Base-by-base conservation (phyloP, 257 asterid genomes). In the Thymus mandschuricus region DNA sequence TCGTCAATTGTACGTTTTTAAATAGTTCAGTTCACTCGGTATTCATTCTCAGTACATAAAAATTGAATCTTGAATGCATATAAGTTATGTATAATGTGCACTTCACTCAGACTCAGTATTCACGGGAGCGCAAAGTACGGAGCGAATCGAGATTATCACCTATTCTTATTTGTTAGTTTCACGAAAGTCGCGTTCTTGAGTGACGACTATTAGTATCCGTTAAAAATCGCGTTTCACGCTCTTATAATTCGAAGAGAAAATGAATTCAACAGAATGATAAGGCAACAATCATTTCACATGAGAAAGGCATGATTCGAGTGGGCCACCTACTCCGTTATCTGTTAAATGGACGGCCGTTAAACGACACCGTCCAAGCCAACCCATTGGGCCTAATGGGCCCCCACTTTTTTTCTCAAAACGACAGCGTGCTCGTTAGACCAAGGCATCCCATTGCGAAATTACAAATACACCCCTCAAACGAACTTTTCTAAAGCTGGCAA, bases 291-390 rank as follows among this genome's bases (percentile, higher is more conserved):
- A 71, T 75, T 75, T 46, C 63, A 75, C 35, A 56, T 60, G 71
- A 79, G 71, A 56, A 69, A 64, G 44, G 57, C 8, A 44, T 64
- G 75, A 70, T 71, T 80, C 80, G 69, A 34, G 85, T 81, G 87
- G 92, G 81, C 78, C 87, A 52, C 45, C 10, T 15, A 15, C 2
- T 29, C 9, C 52, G 57, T 52, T 77, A 67, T 71, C 46, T 34
- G 30, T 33, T 65, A 13, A 49, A 21, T 56, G 45, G 71, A 75
- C 78, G 79, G 70, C 73, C 76, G 35, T 51, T 60, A 65, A 30
- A 40, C 15, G 76, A 60, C 85, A 76, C 87, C 87, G 84, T 50
- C 86, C 85, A 41, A 54, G 31, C 81, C 81, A 79, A 70, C 65
- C 44, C 80, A 56, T 21, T 21, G 21, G 21, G 21, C 21, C 21